Conservation (phyloP, 108 stramenopile genomes). For the Craspedostauros australis region DNA sequence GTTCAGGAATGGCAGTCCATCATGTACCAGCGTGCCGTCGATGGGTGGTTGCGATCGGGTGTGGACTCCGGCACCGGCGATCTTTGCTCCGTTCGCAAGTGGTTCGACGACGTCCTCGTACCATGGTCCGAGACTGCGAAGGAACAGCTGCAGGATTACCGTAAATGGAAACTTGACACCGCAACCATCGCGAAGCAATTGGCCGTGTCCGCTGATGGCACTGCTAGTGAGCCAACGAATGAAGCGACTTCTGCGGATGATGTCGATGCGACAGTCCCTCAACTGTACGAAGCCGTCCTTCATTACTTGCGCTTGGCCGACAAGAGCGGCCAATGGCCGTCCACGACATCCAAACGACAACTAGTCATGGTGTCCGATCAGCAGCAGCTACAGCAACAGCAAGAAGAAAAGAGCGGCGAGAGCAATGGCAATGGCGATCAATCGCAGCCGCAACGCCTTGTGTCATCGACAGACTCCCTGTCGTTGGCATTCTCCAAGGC, state of each 20-base stretch:
- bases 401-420: not conserved
- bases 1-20: slow-evolving; percentile 52
- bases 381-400: slow-evolving; percentile 2
- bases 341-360: slow-evolving; percentile 67
- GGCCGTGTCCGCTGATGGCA: not conserved
- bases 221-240: not conserved
- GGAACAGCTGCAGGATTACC: slow-evolving; percentile 55
- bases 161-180: slow-evolving; percentile 41
- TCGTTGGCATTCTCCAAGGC: slow-evolving; percentile 39
- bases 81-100: slow-evolving; percentile 37
- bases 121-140: slow-evolving; percentile 65
- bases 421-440: not conserved
- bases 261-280: slow-evolving; percentile 51
- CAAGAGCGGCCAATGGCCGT: slow-evolving; percentile 61
- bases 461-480: slow-evolving; percentile 34
- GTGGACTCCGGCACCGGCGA: slow-evolving; percentile 32
- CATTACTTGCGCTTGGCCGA: slow-evolving; percentile 51
- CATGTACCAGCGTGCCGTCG: slow-evolving; percentile 37
- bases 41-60: slow-evolving; percentile 45
- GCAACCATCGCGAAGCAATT: not conserved
- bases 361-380: slow-evolving; percentile 61
- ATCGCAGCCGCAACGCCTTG: not conserved
- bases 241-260: slow-evolving; percentile 18
- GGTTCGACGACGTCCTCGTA: slow-evolving; percentile 47
- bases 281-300: slow-evolving; percentile 46